Conservation (phyloP, 208 protist species). For the Wallacemonas sp. region DNA sequence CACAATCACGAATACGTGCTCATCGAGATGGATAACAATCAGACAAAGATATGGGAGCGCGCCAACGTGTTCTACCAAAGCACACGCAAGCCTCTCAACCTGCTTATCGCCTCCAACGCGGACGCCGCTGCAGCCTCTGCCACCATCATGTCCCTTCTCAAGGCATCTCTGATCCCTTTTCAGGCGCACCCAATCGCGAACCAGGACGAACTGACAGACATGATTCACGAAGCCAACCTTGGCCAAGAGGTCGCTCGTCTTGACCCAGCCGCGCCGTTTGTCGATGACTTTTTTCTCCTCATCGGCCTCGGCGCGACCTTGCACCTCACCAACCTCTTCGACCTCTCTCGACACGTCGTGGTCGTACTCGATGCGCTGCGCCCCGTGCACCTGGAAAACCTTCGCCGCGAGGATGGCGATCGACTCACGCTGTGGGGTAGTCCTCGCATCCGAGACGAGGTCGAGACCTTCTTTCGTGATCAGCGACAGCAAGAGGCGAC, state of each 20-base stretch:
- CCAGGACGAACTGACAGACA: constrained; percentile 53
- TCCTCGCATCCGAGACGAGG: constrained; percentile 57
- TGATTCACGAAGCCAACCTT: constrained; percentile 56
- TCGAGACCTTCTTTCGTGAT: constrained; percentile 68
- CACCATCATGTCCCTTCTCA: constrained; percentile 69
- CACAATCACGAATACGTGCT: too few relatives aligned
- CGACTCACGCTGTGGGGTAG: constrained; percentile 67
- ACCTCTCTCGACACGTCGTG: constrained; percentile 68
- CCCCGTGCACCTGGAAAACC: constrained; percentile 72
- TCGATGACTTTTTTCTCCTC: constrained; percentile 78
- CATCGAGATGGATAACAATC: constrained; percentile 19
- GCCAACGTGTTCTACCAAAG: constrained; percentile 63
- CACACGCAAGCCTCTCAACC: constrained; percentile 66
- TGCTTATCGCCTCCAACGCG: constrained; percentile 66
- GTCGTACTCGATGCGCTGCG: constrained; percentile 79
- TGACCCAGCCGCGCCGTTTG: constrained; percentile 16
- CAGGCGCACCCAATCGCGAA: constrained; percentile 73
- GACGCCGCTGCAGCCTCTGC: constrained; percentile 79
- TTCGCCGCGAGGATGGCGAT: constrained; percentile 45
- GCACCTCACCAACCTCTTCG: constrained; percentile 57
- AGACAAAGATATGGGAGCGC: constrained; percentile 57
- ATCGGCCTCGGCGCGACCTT: constrained; percentile 74
- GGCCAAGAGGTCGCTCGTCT: constrained; percentile 53
- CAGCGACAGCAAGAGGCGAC: constrained; percentile 29
- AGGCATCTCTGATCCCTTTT: constrained; percentile 71